Base-by-base conservation (phyloP, 2,329 filamentous ascomycete species). In the Penicillium verrucosum region DNA sequence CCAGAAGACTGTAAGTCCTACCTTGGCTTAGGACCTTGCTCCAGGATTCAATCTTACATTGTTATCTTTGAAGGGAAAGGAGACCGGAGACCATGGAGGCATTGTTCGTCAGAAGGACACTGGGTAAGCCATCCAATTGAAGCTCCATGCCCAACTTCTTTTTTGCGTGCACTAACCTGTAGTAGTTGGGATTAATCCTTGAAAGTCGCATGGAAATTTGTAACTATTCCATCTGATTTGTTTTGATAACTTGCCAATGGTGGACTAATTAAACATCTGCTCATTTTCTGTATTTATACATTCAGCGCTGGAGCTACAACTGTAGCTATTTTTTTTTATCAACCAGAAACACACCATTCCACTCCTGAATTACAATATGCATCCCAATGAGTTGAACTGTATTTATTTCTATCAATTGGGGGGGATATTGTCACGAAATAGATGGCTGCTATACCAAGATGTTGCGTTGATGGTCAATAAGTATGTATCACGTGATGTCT, bases 81-180 rank as follows among this genome's bases (percentile, higher is more conserved):
- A 92, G 71, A 84, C 78, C 34, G 87, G 87, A 3, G 73, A 80
- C n/a, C 79, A 84, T 57, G 87, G 85, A 46, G 85, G 81, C 43
- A 86, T 92, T 60, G 77, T 87, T 52, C 82, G 90, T 71, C 87
- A 92, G 75, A 93, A 90, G 77, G 88, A 93, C 63, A 85, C 84
- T 63, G 89, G 89, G 88, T 91, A 78, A 65, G 68, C 53, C 14
- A 5, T 43, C 23, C 14, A 10, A 29, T 21, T 27, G n/a, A 34
- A 14, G 9, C 12, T 42, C 32, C 2, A 30, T 36, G 18, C 14
- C 14, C 34, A 29, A 11, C 10, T 30, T 9, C 37, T 18, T 25
- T 25, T 36, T 37, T 34, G 16, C 30, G 32, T 50, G 44, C 51
- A 25, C 53, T 61, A n/a, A 59, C 45, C 9, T 45, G 12, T 25